Conservation (phyloP, 2,329 filamentous ascomycete species). For the Colletotrichum sp. region DNA sequence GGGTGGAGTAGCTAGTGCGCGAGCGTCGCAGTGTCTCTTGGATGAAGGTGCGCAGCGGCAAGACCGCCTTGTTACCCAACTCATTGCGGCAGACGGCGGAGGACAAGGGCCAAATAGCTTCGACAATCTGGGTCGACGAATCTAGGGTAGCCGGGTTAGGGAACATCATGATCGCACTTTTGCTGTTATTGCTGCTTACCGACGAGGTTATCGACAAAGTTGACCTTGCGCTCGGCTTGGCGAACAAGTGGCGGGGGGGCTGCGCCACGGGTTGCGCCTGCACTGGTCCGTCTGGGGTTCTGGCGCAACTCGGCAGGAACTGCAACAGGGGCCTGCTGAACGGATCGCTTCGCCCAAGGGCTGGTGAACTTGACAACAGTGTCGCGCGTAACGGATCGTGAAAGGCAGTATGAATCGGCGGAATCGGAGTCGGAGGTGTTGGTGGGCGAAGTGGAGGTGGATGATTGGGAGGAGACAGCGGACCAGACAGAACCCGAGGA, state of each 20-base stretch:
- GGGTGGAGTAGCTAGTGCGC: constrained; percentile 94
- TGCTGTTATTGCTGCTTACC: constrained; percentile 70
- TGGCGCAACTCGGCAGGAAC: constrained; percentile 68
- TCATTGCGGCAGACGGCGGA: constrained; percentile 79
- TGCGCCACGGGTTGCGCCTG: constrained; percentile 50
- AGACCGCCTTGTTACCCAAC: constrained; percentile 74
- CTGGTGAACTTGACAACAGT: constrained; percentile 29
- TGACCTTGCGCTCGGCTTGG: constrained; percentile 90
- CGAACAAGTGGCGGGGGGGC: constrained; percentile 79
- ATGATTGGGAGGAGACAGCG: constrained; percentile 70
- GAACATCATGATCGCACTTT: constrained; percentile 18
- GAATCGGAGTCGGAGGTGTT: constrained; percentile 61
- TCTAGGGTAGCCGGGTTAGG: constrained; percentile 61
- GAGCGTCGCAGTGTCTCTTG: constrained; percentile 96
- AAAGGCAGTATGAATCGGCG: constrained; percentile 48
- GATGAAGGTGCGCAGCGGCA: constrained; percentile 94
- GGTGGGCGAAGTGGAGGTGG: constrained; percentile 71
- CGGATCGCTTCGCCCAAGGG: constrained; percentile 34
- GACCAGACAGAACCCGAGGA: constrained; percentile 83
- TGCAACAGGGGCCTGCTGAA: constrained; percentile 27
- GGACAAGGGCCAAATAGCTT: constrained; percentile 95
- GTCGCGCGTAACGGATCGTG: constrained; percentile 35
- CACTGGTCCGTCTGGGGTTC: constrained; percentile 63
- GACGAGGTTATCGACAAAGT: constrained; percentile 96
- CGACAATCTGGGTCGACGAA: constrained; percentile 95